Percentiles rank a stretch among this genome's conserved stretches.
Conservation (phyloP, 2,329 filamentous ascomycete species). For the Cytospora leucostoma region DNA sequence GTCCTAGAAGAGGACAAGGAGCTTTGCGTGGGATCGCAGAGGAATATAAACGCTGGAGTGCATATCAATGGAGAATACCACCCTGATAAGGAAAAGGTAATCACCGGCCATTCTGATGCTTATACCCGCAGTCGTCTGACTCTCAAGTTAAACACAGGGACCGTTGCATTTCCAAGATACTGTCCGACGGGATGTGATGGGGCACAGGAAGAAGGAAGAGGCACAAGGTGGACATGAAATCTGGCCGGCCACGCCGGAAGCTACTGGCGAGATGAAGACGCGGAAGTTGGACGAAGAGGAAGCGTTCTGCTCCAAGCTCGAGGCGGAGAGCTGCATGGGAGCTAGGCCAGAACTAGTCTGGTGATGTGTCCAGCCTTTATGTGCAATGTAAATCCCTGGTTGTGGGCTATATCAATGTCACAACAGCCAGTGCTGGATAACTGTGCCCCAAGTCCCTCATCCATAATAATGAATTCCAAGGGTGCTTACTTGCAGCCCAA, state of each 20-base stretch:
- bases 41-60: constrained; percentile 52
- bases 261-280: constrained; percentile 5
- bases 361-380: not conserved
- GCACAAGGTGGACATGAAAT: constrained; percentile 17
- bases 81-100: constrained; percentile 49
- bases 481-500: too few species aligned
- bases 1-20: constrained; percentile 55
- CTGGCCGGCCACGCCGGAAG: constrained; percentile 18
- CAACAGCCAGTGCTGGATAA: too few species aligned
- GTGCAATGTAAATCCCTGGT: too few species aligned
- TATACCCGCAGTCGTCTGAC: too few species aligned
- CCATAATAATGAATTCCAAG: too few species aligned
- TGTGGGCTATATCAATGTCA: too few species aligned
- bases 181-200: constrained; percentile 18
- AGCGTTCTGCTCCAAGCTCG: constrained; percentile 25
- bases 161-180: constrained; percentile 23
- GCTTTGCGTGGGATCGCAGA: constrained; percentile 50
- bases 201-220: constrained; percentile 21
- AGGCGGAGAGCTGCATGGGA: constrained; percentile 16
- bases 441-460: too few species aligned
- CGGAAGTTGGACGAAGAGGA: constrained; percentile 24
- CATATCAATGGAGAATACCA: constrained; percentile 55
- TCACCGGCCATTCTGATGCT: rapidly evolving
- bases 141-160: not conserved
- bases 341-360: constrained; percentile 13